phyloP scores from a whole-genome alignment of 176 grass and related monocot genomes.

The Oryza officinalis region DNA sequence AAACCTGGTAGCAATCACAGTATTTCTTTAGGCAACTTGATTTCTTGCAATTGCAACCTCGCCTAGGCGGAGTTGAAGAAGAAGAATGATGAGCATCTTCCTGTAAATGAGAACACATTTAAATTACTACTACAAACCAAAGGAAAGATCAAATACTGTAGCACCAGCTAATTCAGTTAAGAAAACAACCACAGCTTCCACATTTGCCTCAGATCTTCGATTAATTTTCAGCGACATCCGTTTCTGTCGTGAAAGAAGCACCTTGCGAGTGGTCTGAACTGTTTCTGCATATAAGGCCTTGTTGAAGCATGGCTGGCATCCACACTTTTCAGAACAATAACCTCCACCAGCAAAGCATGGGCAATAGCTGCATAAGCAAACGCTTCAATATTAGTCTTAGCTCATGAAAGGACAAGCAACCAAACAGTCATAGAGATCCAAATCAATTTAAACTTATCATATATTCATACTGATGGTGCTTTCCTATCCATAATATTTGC shows the following conservation, averaged over 20 bases:
- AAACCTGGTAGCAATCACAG: conserved; percentile 75
- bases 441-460: conserved; percentile 10
- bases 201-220: conserved; percentile 55
- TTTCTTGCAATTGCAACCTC: conserved; percentile 76
- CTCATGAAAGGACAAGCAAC: background rate
- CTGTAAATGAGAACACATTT: conserved; percentile 12
- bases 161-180: conserved; percentile 8
- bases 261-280: conserved; percentile 66
- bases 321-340: conserved; percentile 67
- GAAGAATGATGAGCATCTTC: conserved; percentile 60
- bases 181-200: conserved; percentile 51
- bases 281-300: conserved; percentile 50
- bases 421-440: background rate
- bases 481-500: background rate
- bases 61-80: conserved; percentile 57
- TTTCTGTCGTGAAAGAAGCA: conserved; percentile 59
- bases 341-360: conserved; percentile 63
- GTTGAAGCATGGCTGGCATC: conserved; percentile 59
- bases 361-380: conserved; percentile 53
- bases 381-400: background rate
- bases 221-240: conserved; percentile 58
- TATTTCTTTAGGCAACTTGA: conserved; percentile 81
- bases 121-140: conserved; percentile 25
- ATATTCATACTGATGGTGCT: background rate
- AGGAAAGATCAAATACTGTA: background rate